Conservation (phyloP, 2,329 filamentous ascomycete species). For the Chaetomium strumarium region DNA sequence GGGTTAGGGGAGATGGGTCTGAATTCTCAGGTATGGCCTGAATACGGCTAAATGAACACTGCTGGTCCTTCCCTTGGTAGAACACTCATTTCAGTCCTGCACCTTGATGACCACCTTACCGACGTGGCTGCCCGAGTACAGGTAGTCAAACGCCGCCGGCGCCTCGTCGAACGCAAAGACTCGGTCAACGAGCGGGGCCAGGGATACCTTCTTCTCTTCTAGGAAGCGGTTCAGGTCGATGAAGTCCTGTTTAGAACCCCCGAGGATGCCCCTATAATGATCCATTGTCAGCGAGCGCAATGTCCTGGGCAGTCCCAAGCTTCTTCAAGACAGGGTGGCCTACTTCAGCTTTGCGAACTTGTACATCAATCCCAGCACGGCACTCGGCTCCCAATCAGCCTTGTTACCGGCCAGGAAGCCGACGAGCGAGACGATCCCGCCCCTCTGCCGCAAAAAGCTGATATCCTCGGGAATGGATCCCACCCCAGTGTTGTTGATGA, state of each 20-base stretch:
- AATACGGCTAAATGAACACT: no score
- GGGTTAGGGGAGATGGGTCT: no score
- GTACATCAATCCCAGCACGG: constrained; percentile 14
- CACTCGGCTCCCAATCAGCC: constrained; percentile 16
- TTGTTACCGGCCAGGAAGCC: constrained; percentile 16
- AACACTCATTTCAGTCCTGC: neutral
- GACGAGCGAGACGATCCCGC: constrained; percentile 17
- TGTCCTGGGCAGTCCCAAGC: neutral
- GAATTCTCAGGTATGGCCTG: no score
- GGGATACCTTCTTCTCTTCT: constrained; percentile 10
- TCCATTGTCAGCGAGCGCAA: neutral
- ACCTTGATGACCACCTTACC: constrained; percentile 4
- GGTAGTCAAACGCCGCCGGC: constrained; percentile 14
- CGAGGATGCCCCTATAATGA: constrained; percentile 13
- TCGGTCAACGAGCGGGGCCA: constrained; percentile 9
- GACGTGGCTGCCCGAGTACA: constrained; percentile 15
- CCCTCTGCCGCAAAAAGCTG: constrained; percentile 1
- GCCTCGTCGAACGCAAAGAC: constrained; percentile 11
- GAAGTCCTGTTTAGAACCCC: constrained; percentile 17
- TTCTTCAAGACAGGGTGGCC: neutral
- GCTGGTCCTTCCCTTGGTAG: no score
- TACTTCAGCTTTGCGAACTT: constrained; percentile 19
- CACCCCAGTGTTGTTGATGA: constrained; percentile 27
- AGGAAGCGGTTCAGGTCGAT: constrained; percentile 14
- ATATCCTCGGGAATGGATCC: constrained; percentile 22